These are phyloP conservation scores for Dactylorhiza incarnata DNA, from an alignment of 106 monocot genomes.

Conservation along the genomic window DNA sequence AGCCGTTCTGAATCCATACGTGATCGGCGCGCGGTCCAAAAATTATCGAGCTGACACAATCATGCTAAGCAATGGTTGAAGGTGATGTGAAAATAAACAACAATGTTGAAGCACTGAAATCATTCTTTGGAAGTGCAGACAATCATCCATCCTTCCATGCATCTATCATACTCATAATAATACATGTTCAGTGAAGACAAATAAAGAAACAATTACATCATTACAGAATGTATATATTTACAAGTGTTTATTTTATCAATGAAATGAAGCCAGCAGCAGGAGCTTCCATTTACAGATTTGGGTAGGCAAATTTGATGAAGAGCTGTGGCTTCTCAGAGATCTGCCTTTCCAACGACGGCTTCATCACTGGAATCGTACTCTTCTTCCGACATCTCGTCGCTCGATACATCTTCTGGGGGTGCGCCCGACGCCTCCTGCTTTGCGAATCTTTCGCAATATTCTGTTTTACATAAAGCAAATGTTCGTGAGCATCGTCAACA, in stretches of 20 bases:
- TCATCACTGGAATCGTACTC: conserved; percentile 72
- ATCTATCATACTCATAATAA: too few relatives aligned
- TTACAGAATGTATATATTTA: neutral
- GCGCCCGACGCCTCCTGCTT: conserved; percentile 56
- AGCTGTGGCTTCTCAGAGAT: conserved; percentile 30
- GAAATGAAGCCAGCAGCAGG: neutral
- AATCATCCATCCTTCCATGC: too few relatives aligned
- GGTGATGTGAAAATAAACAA: too few relatives aligned
- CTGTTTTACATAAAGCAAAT: conserved; percentile 17
- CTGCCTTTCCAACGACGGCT: conserved; percentile 57
- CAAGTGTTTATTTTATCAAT: neutral
- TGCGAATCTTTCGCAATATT: conserved; percentile 91
- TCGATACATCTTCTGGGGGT: conserved; percentile 47
- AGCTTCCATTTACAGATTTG: neutral
- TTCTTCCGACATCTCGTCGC: conserved; percentile 79
- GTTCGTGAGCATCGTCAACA: too few relatives aligned
- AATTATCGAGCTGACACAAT: too few relatives aligned
- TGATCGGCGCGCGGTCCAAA: too few relatives aligned
- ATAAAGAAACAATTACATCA: neutral
- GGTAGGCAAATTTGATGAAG: neutral
- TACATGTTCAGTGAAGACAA: too few relatives aligned
- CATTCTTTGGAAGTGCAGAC: too few relatives aligned
- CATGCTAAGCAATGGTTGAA: too few relatives aligned
- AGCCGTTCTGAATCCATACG: too few relatives aligned
- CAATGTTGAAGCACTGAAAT: too few relatives aligned